Evolutionary conservation across 768 basidiomycete genomes (phyloP).

Genomic region (Lentinula edodes): DNA sequence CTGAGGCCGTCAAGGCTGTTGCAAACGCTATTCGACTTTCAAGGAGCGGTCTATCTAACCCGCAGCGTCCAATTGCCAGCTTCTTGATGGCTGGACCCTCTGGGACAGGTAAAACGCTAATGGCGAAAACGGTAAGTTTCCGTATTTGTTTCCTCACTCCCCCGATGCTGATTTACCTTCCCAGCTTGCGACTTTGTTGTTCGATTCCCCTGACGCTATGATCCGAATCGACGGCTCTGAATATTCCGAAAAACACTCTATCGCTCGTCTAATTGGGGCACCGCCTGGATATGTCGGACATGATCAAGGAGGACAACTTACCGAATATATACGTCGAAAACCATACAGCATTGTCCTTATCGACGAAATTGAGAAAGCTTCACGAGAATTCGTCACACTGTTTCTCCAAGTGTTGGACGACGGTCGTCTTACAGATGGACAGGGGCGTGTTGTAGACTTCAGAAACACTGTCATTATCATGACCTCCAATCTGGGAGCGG

Average conservation of each 20-base stretch:
- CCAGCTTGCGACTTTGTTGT: slow-evolving; percentile 82
- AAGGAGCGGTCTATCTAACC: slow-evolving; percentile 88
- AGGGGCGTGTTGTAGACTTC: slow-evolving; percentile 85
- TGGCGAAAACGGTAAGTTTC: slow-evolving; percentile 77
- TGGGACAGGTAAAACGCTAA: slow-evolving; percentile 85
- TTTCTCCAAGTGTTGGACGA: slow-evolving; percentile 60
- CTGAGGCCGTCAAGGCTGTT: slow-evolving; percentile 86
- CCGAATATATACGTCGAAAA: slow-evolving; percentile 88
- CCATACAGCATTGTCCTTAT: slow-evolving; percentile 85
- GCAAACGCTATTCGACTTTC: slow-evolving; percentile 92
- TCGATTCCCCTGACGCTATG: slow-evolving; percentile 89
- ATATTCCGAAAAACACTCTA: slow-evolving; percentile 81
- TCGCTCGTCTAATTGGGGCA: slow-evolving; percentile 62
- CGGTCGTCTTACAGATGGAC: slow-evolving; percentile 87
- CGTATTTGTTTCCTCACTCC: not conserved
- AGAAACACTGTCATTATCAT: slow-evolving; percentile 91
- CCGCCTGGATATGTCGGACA: slow-evolving; percentile 75
- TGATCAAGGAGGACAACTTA: slow-evolving; percentile 85
- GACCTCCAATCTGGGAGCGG: slow-evolving; percentile 88
- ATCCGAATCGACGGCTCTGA: slow-evolving; percentile 91
- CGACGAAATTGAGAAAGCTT: slow-evolving; percentile 90
- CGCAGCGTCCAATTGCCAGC: slow-evolving; percentile 83
- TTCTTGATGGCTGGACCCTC: slow-evolving; percentile 83
- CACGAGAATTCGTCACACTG: slow-evolving; percentile 65
- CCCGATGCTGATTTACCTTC: slow-evolving; percentile 9